phyloP scores from a whole-genome alignment of 768 basidiomycete species.

The Hydnomerulius pinastri region DNA sequence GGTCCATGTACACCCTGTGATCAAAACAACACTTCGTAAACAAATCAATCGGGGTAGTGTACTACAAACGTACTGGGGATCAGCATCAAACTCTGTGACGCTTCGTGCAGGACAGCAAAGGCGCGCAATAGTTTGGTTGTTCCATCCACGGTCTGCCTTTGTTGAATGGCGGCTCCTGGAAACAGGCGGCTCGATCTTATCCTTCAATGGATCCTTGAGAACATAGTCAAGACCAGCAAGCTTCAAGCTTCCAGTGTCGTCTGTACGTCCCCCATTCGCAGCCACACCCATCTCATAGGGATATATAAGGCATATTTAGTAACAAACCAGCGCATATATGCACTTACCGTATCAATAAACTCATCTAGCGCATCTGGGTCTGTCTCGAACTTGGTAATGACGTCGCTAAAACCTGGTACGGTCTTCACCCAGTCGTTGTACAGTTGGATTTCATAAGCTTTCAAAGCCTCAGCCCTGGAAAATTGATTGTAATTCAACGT shows the following conservation, averaged over 20 bases:
- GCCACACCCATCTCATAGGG: not conserved
- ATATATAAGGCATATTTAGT: not conserved
- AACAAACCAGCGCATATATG: conserved; percentile 1
- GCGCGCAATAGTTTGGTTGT: not conserved
- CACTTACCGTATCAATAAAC: not conserved
- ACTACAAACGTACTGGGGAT: not conserved
- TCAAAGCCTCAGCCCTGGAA: not conserved
- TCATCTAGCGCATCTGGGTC: not conserved
- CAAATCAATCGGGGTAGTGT: not conserved
- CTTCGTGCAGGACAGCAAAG: not conserved
- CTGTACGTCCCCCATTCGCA: not conserved
- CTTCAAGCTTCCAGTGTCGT: not conserved
- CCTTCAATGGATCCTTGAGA: not conserved
- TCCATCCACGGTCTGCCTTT: not conserved
- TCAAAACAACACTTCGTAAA: not conserved
- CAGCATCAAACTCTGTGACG: not conserved
- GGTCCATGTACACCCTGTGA: conserved; percentile 3
- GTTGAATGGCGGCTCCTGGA: not conserved
- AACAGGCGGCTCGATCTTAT: not conserved
- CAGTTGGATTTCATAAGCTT: not conserved
- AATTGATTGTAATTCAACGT: not conserved
- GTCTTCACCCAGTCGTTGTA: not conserved
- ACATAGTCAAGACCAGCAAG: not conserved
- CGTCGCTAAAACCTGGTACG: not conserved
- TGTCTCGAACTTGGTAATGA: not conserved